Conservation (phyloP, 192 early-diverging fungal species). For the Mortierella alpina region DNA sequence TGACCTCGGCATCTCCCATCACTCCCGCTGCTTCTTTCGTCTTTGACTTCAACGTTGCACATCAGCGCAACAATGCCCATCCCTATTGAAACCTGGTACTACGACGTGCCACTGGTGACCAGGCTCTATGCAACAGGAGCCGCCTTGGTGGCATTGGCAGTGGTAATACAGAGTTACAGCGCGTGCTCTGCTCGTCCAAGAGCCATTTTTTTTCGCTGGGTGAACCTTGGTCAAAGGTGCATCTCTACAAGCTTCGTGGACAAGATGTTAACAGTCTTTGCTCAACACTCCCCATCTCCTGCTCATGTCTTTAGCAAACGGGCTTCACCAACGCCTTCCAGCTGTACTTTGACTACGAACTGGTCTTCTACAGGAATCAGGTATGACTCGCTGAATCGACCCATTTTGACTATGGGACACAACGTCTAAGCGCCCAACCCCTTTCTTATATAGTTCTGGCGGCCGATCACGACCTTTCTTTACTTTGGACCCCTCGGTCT, state of each 20-base stretch:
- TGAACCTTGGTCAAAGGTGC: too few relatives aligned
- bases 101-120: conserved; percentile 87
- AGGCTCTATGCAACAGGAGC: conserved; percentile 88
- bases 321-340: conserved; percentile 83
- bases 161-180: conserved; percentile 61
- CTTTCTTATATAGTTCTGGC: conserved; percentile 82
- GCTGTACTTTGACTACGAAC: conserved; percentile 82
- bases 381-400: conserved; percentile 40
- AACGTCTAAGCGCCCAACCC: background rate
- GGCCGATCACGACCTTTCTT: conserved; percentile 91
- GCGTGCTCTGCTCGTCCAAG: background rate
- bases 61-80: conserved; percentile 56
- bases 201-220: background rate
- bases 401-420: background rate
- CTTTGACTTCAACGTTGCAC: background rate
- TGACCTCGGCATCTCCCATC: background rate
- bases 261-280: background rate
- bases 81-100: conserved; percentile 89
- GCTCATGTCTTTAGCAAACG: conserved; percentile 71
- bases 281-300: background rate
- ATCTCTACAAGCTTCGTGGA: background rate
- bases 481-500: conserved; percentile 93
- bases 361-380: conserved; percentile 76
- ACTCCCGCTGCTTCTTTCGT: background rate
- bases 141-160: conserved; percentile 77